These are phyloP conservation scores for Sarocladium strictum DNA, from an alignment of 2,329 filamentous ascomycete genomes.

Conservation along the genomic window DNA sequence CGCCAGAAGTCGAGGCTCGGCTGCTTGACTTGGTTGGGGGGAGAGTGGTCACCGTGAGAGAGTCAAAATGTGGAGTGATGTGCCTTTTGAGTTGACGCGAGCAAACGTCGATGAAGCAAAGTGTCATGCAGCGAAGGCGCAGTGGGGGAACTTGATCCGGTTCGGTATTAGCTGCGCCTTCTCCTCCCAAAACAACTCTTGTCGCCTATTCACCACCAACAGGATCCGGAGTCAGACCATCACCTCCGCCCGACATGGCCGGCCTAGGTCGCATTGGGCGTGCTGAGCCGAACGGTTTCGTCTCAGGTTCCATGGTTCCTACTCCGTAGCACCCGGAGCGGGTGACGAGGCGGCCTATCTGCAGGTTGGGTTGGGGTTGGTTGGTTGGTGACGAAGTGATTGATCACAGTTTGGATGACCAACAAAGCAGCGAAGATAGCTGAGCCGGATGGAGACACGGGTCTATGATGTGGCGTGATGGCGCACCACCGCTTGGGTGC, in stretches of 20 bases:
- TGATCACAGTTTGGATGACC: constrained; percentile 18
- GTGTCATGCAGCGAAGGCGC: constrained; percentile 15
- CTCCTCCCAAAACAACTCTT: too few relatives aligned
- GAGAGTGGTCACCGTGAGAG: too few relatives aligned
- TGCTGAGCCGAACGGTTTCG: constrained; percentile 8
- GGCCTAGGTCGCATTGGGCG: constrained; percentile 14
- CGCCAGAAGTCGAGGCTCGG: constrained; percentile 15
- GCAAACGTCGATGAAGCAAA: not conserved
- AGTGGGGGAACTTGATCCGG: constrained; percentile 13
- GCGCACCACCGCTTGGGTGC: constrained; percentile 19
- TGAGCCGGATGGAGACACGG: constrained; percentile 2
- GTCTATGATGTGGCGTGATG: constrained; percentile 15
- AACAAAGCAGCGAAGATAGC: constrained; percentile 14
- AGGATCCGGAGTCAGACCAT: constrained; percentile 6
- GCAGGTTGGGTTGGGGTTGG: too few relatives aligned
- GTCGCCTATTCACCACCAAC: not conserved
- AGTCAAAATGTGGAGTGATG: too few relatives aligned
- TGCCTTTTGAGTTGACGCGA: too few relatives aligned
- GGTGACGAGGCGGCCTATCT: too few relatives aligned
- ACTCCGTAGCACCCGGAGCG: too few relatives aligned
- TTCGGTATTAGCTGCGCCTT: constrained; percentile 16
- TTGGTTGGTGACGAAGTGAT: constrained; percentile 20
- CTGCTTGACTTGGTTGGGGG: constrained; percentile 16
- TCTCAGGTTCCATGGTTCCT: constrained; percentile 3
- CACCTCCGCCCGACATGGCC: constrained; percentile 11